A percentile compares a stretch with the other conserved stretches of the same genome.
Evolutionary conservation across 2,329 filamentous ascomycete species (phyloP).

Genomic region (Gremmenia infestans): DNA sequence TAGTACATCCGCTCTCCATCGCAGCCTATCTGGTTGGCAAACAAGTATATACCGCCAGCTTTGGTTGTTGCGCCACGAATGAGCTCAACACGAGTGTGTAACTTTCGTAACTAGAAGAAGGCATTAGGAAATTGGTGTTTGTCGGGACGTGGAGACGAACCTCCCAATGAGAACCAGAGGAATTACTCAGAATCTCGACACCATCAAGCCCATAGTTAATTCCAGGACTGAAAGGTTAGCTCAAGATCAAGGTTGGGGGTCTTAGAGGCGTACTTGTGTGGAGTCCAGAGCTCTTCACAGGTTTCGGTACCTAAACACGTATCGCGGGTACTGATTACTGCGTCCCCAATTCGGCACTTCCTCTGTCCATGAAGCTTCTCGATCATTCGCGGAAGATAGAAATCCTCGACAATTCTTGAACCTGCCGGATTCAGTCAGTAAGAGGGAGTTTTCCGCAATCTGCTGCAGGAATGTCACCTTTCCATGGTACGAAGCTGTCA

Average conservation of each 20-base stretch:
- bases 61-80: slow-evolving; percentile 63
- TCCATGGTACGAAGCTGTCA: too few relatives aligned
- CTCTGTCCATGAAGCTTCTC: background rate
- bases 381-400: slow-evolving; percentile 52
- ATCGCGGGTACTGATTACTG: slow-evolving; percentile 44
- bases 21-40: slow-evolving; percentile 56
- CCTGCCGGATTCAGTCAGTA: slow-evolving; percentile 29
- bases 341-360: slow-evolving; percentile 53
- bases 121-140: background rate
- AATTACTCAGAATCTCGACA: slow-evolving; percentile 68
- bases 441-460: too few relatives aligned
- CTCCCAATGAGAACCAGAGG: slow-evolving; percentile 45
- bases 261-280: too few relatives aligned
- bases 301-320: slow-evolving; percentile 60
- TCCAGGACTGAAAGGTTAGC: slow-evolving; percentile 32
- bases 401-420: slow-evolving; percentile 56
- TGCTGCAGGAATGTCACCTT: too few relatives aligned
- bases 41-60: slow-evolving; percentile 54
- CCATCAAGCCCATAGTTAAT: slow-evolving; percentile 61
- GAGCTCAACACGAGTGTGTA: slow-evolving; percentile 57
- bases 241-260: too few relatives aligned
- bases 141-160: too few relatives aligned
- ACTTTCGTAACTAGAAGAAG: slow-evolving; percentile 51
- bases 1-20: slow-evolving; percentile 55
- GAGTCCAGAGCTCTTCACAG: slow-evolving; percentile 63